Evolutionary conservation across 1,284 basidiomycete species (phyloP).

Genomic region (Grifola frondosa): DNA sequence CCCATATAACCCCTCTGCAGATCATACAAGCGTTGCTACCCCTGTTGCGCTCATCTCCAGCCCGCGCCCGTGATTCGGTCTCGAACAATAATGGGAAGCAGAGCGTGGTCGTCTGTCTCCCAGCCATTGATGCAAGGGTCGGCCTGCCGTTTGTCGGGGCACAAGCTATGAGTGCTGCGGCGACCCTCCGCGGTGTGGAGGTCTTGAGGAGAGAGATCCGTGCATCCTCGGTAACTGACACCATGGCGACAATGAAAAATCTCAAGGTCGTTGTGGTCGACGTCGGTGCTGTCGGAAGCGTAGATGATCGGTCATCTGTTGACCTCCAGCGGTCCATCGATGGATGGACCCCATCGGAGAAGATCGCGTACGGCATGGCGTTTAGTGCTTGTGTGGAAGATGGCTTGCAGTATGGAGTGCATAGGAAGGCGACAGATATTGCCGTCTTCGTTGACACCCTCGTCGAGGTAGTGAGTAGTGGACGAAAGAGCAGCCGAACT

Average conservation of each 20-base stretch:
- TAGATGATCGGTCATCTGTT: slow-evolving; percentile 12
- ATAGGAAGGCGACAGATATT: slow-evolving; percentile 54
- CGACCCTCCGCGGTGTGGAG: slow-evolving; percentile 66
- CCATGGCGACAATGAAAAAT: slow-evolving; percentile 55
- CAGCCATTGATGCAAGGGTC: slow-evolving; percentile 64
- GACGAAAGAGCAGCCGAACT: slow-evolving; percentile 39
- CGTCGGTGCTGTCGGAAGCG: slow-evolving; percentile 53
- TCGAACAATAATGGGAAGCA: slow-evolving; percentile 46
- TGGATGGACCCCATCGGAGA: slow-evolving; percentile 71
- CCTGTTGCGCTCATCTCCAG: slow-evolving; percentile 61
- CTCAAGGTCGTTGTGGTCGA: slow-evolving; percentile 66
- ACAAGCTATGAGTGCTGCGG: slow-evolving; percentile 71
- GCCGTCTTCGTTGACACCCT: slow-evolving; percentile 57
- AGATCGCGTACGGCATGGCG: slow-evolving; percentile 64
- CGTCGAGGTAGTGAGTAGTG: slow-evolving; percentile 56
- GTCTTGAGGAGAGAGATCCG: slow-evolving; percentile 71
- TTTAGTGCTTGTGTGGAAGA: slow-evolving; percentile 52
- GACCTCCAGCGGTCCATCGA: slow-evolving; percentile 54
- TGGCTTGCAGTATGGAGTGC: slow-evolving; percentile 34
- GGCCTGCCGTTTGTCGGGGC: slow-evolving; percentile 68
- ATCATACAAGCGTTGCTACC: slow-evolving; percentile 75
- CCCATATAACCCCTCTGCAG: slow-evolving; percentile 73
- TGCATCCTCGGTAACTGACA: slow-evolving; percentile 50
- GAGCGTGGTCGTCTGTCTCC: slow-evolving; percentile 69
- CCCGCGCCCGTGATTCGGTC: slow-evolving; percentile 45